Evolutionary conservation across 2,329 filamentous ascomycete species (phyloP), one percentile per base, ranked within the genome.

Genomic region (Colletotrichum karsti): DNA sequence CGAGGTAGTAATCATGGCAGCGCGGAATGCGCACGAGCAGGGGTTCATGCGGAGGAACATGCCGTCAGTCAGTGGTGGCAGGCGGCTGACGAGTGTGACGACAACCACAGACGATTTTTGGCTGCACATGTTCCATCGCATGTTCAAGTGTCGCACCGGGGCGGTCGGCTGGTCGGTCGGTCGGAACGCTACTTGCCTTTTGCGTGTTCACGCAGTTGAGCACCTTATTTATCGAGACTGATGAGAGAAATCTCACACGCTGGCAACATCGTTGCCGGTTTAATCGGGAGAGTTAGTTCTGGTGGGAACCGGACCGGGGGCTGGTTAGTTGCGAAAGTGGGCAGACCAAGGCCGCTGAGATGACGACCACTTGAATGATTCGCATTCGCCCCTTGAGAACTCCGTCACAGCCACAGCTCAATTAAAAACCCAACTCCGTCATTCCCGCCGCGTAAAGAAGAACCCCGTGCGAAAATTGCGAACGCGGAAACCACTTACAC

Each of bases 391-490:
- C 62, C 63, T 28, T 48, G 44, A 44, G 41, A 42, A 44, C 26
- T 46, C 33, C 58, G 50, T 55, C 58, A 56, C 58, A 67, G 63
- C 63, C 63, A 67, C 63, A 57, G 54, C 53, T 63, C 60, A 63
- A 58, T 57, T 10, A 63, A 51, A 50, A 61, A 39, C 24, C 10
- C 41, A 30, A 20, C 51, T 37, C 51, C 41, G 60, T 63, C 60
- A 56, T 56, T 63, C 41, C 59, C 26, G 28, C 35, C 26, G 24
- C 46, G 46, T 50, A 30, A 50, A 50, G 28, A 44, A 30, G 35
- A 13, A 12, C 24, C 24, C 59, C 30, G 33, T 37, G 28, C 22
- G 20, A 41, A 20, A 24, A 41, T 28, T n/a, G 33, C 37, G 13
- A 15, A 24, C 15, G 53, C 28, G 50, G 22, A 12, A 8, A 33